Percentiles rank a stretch among this genome's conserved stretches.
Evolutionary conservation across 208 protist genomes (phyloP).

Genomic region (Naegleria fowleri): DNA sequence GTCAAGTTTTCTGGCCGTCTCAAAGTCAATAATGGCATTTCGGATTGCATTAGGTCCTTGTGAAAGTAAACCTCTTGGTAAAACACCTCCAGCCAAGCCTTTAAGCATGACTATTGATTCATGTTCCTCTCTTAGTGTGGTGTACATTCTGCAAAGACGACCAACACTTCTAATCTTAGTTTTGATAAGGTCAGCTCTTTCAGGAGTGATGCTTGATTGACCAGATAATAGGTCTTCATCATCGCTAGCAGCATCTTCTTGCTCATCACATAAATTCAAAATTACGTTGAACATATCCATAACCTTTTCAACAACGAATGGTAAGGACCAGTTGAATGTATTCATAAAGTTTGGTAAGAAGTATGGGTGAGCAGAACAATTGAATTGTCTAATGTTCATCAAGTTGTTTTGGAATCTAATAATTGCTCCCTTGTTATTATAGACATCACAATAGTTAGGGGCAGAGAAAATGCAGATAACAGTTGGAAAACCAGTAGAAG

Average conservation of each 20-base stretch:
- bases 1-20: constrained; percentile 48
- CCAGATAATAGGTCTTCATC: background rate
- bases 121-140: constrained; percentile 29
- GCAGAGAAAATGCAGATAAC: constrained; percentile 97
- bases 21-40: constrained; percentile 48
- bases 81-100: constrained; percentile 41
- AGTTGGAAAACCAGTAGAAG: constrained; percentile 79
- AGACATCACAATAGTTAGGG: constrained; percentile 97
- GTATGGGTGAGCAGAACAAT: constrained; percentile 71
- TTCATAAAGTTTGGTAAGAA: constrained; percentile 88
- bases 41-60: constrained; percentile 48
- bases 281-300: constrained; percentile 35
- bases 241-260: background rate
- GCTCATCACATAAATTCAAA: background rate
- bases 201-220: background rate
- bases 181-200: constrained; percentile 36
- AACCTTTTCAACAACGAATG: constrained; percentile 79
- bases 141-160: constrained; percentile 26
- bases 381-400: constrained; percentile 83
- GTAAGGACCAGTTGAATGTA: constrained; percentile 81
- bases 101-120: constrained; percentile 59
- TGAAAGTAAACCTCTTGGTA: constrained; percentile 51
- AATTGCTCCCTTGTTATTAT: constrained; percentile 95
- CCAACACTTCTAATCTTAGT: constrained; percentile 35
- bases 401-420: constrained; percentile 79